phyloP scores from a whole-genome alignment of 257 asterid species.

The Solanum medicagineum region DNA sequence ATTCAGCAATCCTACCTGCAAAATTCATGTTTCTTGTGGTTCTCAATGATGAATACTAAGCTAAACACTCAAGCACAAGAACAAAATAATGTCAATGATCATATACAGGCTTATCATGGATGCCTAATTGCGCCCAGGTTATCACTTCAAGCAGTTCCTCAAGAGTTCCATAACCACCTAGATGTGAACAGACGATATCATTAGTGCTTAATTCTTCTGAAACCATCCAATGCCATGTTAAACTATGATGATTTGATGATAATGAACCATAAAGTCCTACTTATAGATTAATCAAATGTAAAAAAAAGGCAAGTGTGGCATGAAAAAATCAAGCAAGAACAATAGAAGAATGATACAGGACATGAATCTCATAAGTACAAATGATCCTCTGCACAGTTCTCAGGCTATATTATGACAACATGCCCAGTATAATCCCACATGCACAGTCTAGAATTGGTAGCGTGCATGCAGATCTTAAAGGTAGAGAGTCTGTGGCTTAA shows the following conservation, averaged over 20 bases:
- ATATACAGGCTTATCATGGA: slow-evolving; percentile 90
- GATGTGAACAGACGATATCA: not conserved
- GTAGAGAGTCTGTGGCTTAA: not conserved
- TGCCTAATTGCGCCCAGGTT: slow-evolving; percentile 99
- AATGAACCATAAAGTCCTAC: not conserved
- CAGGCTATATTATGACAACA: not conserved
- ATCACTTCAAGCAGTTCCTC: slow-evolving; percentile 96
- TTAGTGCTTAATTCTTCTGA: not conserved
- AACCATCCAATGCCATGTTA: not conserved
- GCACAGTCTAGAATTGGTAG: not conserved
- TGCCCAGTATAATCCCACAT: too few relatives aligned
- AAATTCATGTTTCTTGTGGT: not conserved
- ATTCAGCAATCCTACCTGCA: slow-evolving; percentile 86
- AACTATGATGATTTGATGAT: not conserved
- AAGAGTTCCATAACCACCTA: slow-evolving; percentile 98
- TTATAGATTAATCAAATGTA: not conserved
- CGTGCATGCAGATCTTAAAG: not conserved
- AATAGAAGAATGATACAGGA: not conserved
- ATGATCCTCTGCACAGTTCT: not conserved
- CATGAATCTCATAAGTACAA: not conserved
- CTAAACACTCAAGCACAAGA: not conserved
- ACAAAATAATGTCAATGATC: not conserved
- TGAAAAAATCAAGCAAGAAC: not conserved
- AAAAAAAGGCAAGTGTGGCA: not conserved
- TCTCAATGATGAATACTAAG: not conserved